Evolutionary conservation across 371 early-diverging fungal genomes (phyloP).

Genomic region (Mortierella sp.): DNA sequence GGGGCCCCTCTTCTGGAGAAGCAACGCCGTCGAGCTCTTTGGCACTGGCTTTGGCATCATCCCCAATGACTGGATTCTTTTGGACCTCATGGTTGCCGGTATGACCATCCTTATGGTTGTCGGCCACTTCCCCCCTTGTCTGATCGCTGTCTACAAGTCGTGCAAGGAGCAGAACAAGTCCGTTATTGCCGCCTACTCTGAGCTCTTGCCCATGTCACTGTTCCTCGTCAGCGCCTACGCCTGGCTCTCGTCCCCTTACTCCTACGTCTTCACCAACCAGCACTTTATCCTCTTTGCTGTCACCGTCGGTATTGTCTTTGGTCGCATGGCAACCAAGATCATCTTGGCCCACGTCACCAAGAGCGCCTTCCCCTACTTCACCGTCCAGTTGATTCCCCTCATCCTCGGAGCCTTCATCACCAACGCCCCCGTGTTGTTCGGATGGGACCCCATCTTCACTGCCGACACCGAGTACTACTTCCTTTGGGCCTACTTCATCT

Average conservation of each 20-base stretch:
- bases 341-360: constrained; percentile 91
- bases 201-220: constrained; percentile 74
- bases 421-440: constrained; percentile 66
- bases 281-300: constrained; percentile 81
- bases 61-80: constrained; percentile 62
- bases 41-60: constrained; percentile 54
- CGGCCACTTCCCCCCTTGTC: constrained; percentile 77
- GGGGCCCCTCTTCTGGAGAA: constrained; percentile 55
- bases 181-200: constrained; percentile 71
- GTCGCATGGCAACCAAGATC: constrained; percentile 90
- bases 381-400: constrained; percentile 81
- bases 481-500: constrained; percentile 75
- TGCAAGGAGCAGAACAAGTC: constrained; percentile 75
- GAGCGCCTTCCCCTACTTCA: constrained; percentile 82
- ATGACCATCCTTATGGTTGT: constrained; percentile 73
- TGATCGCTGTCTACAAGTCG: constrained; percentile 76
- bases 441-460: constrained; percentile 76
- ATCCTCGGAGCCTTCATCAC: constrained; percentile 79
- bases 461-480: constrained; percentile 77
- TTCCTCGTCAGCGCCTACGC: constrained; percentile 69
- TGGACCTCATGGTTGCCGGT: constrained; percentile 67
- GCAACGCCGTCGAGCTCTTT: constrained; percentile 46
- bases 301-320: constrained; percentile 87
- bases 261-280: constrained; percentile 71
- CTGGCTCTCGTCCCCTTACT: constrained; percentile 81